Evolutionary conservation across 225 moss, liverwort and hornwort genomes (phyloP), one percentile per base, ranked within the genome.

Genomic region (Sphagnum contortum): DNA sequence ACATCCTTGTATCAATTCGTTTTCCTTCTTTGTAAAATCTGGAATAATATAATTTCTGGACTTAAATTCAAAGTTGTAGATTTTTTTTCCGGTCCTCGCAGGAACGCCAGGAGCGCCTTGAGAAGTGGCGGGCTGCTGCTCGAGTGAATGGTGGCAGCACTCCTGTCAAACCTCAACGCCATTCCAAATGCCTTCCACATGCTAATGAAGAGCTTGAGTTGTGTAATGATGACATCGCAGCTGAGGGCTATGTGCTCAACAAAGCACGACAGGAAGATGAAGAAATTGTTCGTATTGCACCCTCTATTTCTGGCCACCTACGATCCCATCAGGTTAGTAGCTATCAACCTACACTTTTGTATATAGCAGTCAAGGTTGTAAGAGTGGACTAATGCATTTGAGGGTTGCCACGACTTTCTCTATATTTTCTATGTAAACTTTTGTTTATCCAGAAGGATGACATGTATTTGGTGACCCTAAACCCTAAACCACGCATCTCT

Each of bases 21-120:
- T 29, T 29, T 29, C 29, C 29, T 29, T 29, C 29, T 29, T 9
- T 52, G 52, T 64, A 10, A 9, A 48, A 2, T 49, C 8, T 14
- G 49, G 63, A 49, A 4, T 45, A 47, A 45, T 63, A 4, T 4
- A 63, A 47, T 50, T 6, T 47, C 5, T 11, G 9, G 7, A 50
- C 63, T 49, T 45, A 0, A 29, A 29, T 29, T 29, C 29, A 50
- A 57, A 14, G 12, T 3, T 55, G 12, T 47, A 46, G 2, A 13
- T n/a, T 45, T 67, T 12, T 49, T 45, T 45, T 63, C 56, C 57
- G 67, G 56, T 8, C 51, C 11, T 50, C n/a, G 48, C 77, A 98
- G 98, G 98, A 98, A 72, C 91, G 98, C 49, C 89, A 88, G 73
- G 87, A 89, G 64, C 80, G 81, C 47, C 76, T 91, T 75, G 91